Percentiles rank a stretch among this genome's conserved stretches.
Conservation (phyloP, 495 filamentous ascomycete genomes). For the Lentithecium fluviatile region DNA sequence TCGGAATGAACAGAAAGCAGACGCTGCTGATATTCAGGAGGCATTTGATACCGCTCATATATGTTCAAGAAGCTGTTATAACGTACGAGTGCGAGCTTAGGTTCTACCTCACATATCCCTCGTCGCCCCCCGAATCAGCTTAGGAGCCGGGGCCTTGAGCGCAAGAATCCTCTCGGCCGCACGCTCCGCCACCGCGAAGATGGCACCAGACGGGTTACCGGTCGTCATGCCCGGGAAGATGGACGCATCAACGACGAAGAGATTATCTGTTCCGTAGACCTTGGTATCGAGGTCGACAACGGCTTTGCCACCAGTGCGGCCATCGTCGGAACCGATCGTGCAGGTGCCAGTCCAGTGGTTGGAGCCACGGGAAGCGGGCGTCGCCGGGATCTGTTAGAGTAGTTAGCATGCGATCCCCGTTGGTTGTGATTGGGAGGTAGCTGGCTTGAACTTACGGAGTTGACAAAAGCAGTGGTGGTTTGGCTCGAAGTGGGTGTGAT, state of each 20-base stretch:
- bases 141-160: slow-evolving; percentile 28
- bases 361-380: slow-evolving; percentile 49
- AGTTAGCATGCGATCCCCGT: neutral
- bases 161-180: slow-evolving; percentile 55
- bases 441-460: slow-evolving; percentile 32
- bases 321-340: slow-evolving; percentile 67
- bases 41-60: no score
- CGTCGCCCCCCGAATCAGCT: no score
- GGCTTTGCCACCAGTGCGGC: slow-evolving; percentile 58
- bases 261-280: slow-evolving; percentile 70
- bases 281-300: slow-evolving; percentile 68
- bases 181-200: slow-evolving; percentile 58
- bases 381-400: slow-evolving; percentile 34
- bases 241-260: slow-evolving; percentile 63
- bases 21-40: no score
- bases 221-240: slow-evolving; percentile 62
- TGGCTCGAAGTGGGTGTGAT: slow-evolving; percentile 52
- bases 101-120: no score
- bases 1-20: no score
- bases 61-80: no score
- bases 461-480: slow-evolving; percentile 55
- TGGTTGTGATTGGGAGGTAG: neutral
- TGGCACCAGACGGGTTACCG: slow-evolving; percentile 59
- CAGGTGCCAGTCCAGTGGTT: slow-evolving; percentile 68
- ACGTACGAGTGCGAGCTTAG: no score